phyloP scores from a whole-genome alignment of 1,284 basidiomycete genomes.

The Peniophora sp. region DNA sequence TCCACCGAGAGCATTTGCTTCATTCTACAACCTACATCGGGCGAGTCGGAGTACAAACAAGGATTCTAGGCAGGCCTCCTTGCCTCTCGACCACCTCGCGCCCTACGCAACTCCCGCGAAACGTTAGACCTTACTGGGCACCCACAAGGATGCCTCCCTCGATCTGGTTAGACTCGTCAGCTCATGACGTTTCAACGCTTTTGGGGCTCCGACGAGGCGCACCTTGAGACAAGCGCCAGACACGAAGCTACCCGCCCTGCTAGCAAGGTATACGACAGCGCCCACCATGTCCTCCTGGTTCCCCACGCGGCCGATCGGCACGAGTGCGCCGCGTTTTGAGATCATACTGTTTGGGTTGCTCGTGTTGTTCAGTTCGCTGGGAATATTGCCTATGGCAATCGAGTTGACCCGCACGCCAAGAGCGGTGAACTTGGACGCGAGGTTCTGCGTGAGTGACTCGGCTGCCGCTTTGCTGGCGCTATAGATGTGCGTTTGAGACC shows the following conservation, averaged over 20 bases:
- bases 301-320: slow-evolving; percentile 13
- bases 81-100: too few species aligned
- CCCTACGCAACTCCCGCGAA: too few species aligned
- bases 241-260: slow-evolving; percentile 13
- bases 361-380: slow-evolving; percentile 12
- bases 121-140: neutral
- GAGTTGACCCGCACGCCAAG: slow-evolving; percentile 16
- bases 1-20: too few species aligned
- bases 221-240: slow-evolving; percentile 13
- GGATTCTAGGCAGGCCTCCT: too few species aligned
- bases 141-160: slow-evolving; percentile 5
- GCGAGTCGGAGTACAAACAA: too few species aligned
- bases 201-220: neutral
- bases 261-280: slow-evolving; percentile 12
- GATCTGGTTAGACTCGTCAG: neutral
- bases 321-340: slow-evolving; percentile 4
- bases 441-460: slow-evolving; percentile 13
- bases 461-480: slow-evolving; percentile 13
- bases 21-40: too few species aligned
- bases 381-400: slow-evolving; percentile 12
- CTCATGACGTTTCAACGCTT: neutral
- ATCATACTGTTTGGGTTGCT: slow-evolving; percentile 12
- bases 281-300: slow-evolving; percentile 14
- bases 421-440: slow-evolving; percentile 13
- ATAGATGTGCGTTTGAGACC: slow-evolving; percentile 10